Evolutionary conservation across 148 eudicot genomes (phyloP), one percentile per base, ranked within the genome.

Genomic region (Pouteria glomerata): DNA sequence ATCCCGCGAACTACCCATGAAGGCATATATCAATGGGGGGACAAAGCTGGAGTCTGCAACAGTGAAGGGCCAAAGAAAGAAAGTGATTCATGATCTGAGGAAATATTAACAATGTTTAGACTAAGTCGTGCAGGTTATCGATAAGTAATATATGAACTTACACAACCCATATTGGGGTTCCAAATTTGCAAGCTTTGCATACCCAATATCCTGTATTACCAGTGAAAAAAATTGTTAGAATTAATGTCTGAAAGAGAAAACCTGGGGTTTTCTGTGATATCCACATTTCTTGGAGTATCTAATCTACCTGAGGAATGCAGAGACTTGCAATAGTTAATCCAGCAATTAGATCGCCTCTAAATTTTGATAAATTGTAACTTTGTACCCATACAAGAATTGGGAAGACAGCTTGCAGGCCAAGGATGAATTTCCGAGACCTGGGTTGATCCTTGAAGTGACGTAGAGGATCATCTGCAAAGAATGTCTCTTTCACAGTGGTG

Each of bases 1-100:
- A 77, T 90, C 96, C 75, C 90, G 81, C 19, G 93, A 90, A 50
- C 96, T 88, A 57, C 93, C 93, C 93, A 90, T 90, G 66, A 85
- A 77, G 39, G 90, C 90, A 67, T 90, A 90, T 24, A 90, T 60
- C 24, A 90, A 39, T 41, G 96, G 96, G 3, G 96, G 96, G 44
- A 90, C 88, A 69, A 88, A 83, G 79, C 96, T 88, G 15, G 90
- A 79, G 71, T 90, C 96, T 90, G 79, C 47, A 71, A 8, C 24
- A 34, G 24, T 67, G 47, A 16, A 57, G 27, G 16, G 13, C 34
- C 7, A 55, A 68, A 63, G 16, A 64, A 37, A 27, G 48, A 55
- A 71, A 44, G 23, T 59, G 31, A 58, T 41, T 2, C 41, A 56
- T 29, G 47, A 19, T 27, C 45, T 61, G 26, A 31, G 26, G 51